Evolutionary conservation across 768 basidiomycete species (phyloP), one percentile per base, ranked within the genome.

Genomic region (Trametopsis cervina): DNA sequence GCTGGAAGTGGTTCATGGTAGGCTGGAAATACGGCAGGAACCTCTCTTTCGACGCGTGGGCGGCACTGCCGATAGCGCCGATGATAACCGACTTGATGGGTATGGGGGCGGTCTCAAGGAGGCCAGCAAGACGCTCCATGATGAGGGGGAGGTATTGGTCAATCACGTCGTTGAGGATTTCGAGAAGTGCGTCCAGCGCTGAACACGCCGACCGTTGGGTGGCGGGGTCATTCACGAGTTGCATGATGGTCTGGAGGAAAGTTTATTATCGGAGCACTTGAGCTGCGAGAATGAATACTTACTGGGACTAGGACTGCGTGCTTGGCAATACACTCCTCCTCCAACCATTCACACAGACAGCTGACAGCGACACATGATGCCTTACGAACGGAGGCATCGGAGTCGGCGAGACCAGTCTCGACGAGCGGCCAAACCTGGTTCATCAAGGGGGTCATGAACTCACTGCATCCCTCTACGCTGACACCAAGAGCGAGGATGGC

Each of bases 61-160:
- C 95, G 27, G 96, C 95, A 56, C 91, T 94, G 27, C 96, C 96
- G 57, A 99, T 97, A 17, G 96, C 96, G 6, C 95, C 95, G 52
- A 91, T 94, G 55, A 97, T 90, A 56, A 97, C 93, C 38, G 89
- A 76, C 70, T 97, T 95, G 66, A 97, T 84, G 24, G 81, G 62
- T 52, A 88, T 69, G n/a, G 92, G 85, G 0, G 91, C 92, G 15
- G 77, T 83, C 58, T 91, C 87, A 47, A 99, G 81, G 20, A 99
- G 77, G 50, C 81, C 81, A 36, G 81, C 80, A 45, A 99, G 86
- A 40, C 88, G 84, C 56, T 92, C 88, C 96, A 99, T 98, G 60
- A 99, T 92, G 50, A 89, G 77, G 46, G 78, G 79, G 40, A 99
- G 81, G 70, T 99, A 98, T 61, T 86, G 83, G 52, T 87, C 85